Evolutionary conservation across 495 filamentous ascomycete species (phyloP).

Genomic region (Cudoniella acicularis): DNA sequence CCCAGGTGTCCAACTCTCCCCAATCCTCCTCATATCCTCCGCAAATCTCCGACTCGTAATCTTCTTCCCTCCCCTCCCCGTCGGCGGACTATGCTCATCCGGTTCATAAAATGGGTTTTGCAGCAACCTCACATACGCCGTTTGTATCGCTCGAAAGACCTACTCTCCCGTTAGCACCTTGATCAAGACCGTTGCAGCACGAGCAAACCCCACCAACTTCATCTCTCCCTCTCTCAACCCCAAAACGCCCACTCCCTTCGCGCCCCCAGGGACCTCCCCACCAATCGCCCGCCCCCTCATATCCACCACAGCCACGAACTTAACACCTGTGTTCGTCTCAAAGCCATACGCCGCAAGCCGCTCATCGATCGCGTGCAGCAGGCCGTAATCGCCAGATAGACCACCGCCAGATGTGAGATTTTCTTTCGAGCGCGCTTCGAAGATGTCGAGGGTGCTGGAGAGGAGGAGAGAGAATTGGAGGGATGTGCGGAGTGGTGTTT

Average conservation of each 20-base stretch:
- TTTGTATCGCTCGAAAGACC: slow-evolving; percentile 89
- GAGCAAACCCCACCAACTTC: slow-evolving; percentile 55
- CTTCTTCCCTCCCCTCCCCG: slow-evolving; percentile 50
- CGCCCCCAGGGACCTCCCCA: slow-evolving; percentile 23
- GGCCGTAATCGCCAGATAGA: slow-evolving; percentile 74
- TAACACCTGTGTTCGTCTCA: slow-evolving; percentile 94
- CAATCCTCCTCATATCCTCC: slow-evolving; percentile 79
- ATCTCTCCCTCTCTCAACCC: slow-evolving; percentile 78
- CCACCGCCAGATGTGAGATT: slow-evolving; percentile 54
- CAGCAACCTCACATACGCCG: slow-evolving; percentile 80
- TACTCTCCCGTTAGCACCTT: slow-evolving; percentile 25
- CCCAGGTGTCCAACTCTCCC: slow-evolving; percentile 43
- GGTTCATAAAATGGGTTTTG: slow-evolving; percentile 96
- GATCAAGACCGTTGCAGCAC: slow-evolving; percentile 1
- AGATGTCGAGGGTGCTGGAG: slow-evolving; percentile 87
- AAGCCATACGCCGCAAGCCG: slow-evolving; percentile 88
- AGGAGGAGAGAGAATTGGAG: slow-evolving; percentile 91
- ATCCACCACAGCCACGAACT: slow-evolving; percentile 84
- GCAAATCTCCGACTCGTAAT: slow-evolving; percentile 81
- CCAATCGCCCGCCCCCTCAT: slow-evolving; percentile 57
- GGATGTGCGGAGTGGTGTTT: slow-evolving; percentile 49
- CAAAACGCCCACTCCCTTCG: slow-evolving; percentile 28
- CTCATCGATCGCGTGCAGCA: slow-evolving; percentile 91
- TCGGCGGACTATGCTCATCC: slow-evolving; percentile 67
- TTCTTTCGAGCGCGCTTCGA: slow-evolving; percentile 69